Conservation (phyloP, 371 early-diverging fungal genomes). For the Batkoa obscura region DNA sequence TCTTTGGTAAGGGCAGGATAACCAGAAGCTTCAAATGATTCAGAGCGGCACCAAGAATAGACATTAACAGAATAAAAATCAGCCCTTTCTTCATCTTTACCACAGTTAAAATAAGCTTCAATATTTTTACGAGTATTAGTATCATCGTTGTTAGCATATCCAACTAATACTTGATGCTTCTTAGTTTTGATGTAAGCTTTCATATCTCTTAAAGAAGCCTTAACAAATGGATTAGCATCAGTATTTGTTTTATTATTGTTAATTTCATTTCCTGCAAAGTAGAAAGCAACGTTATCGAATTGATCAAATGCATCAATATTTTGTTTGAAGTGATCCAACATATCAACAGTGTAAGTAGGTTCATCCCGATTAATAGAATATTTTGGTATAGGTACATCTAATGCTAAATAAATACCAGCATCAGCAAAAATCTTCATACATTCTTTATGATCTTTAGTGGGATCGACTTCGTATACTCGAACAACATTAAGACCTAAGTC, state of each 20-base stretch:
- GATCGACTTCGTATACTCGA: slow-evolving; percentile 55
- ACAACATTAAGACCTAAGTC: slow-evolving; percentile 48
- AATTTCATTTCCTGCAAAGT: slow-evolving; percentile 66
- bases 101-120: slow-evolving; percentile 52
- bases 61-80: slow-evolving; percentile 57
- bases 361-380: slow-evolving; percentile 37
- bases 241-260: slow-evolving; percentile 48
- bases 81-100: slow-evolving; percentile 28
- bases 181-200: slow-evolving; percentile 29
- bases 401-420: slow-evolving; percentile 45
- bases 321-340: slow-evolving; percentile 30
- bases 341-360: slow-evolving; percentile 39
- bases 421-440: slow-evolving; percentile 52
- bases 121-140: slow-evolving; percentile 38
- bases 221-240: slow-evolving; percentile 45
- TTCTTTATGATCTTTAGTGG: slow-evolving; percentile 24
- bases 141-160: slow-evolving; percentile 66
- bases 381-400: slow-evolving; percentile 42
- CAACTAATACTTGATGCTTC: slow-evolving; percentile 39
- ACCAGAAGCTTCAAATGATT: slow-evolving; percentile 27
- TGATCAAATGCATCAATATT: slow-evolving; percentile 43
- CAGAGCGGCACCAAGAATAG: slow-evolving; percentile 38
- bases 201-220: slow-evolving; percentile 47
- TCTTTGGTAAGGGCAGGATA: slow-evolving; percentile 32
- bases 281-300: slow-evolving; percentile 42